Conservation (phyloP, 805 yeast species). For the Candida cerambycidarum region DNA sequence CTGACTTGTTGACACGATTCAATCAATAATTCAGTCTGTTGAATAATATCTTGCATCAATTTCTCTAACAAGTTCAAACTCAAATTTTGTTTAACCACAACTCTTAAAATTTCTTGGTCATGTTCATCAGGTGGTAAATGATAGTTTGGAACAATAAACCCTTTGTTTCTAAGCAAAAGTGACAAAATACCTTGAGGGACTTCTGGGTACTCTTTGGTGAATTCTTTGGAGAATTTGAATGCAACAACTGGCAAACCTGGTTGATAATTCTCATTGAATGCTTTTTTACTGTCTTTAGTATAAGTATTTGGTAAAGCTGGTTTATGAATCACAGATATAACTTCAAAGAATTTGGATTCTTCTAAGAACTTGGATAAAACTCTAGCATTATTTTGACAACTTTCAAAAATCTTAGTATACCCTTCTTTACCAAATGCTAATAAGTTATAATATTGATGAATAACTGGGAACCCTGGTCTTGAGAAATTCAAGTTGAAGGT, state of each 20-base stretch:
- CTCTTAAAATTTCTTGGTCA: conserved; percentile 70
- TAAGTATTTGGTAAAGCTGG: conserved; percentile 24
- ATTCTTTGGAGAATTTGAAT: conserved; percentile 64
- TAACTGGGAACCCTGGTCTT: conserved; percentile 88
- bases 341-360: conserved; percentile 63
- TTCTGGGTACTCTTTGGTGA: conserved; percentile 64
- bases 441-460: conserved; percentile 84
- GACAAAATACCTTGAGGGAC: conserved; percentile 80
- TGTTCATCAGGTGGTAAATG: conserved; percentile 67
- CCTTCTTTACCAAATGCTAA: conserved; percentile 71
- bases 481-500: conserved; percentile 86
- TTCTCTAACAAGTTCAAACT: conserved; percentile 60
- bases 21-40: conserved; percentile 52
- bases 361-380: conserved; percentile 61
- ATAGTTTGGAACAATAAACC: conserved; percentile 89
- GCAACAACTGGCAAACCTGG: conserved; percentile 91
- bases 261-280: conserved; percentile 48
- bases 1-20: conserved; percentile 46
- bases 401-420: conserved; percentile 59
- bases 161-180: conserved; percentile 68
- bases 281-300: conserved; percentile 15
- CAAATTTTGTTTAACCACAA: conserved; percentile 75
- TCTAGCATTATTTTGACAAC: conserved; percentile 72
- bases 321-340: conserved; percentile 77
- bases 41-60: conserved; percentile 60